These are phyloP conservation scores for Ogataea salicorniae DNA, from an alignment of 805 yeast species.

Conservation along the genomic window DNA sequence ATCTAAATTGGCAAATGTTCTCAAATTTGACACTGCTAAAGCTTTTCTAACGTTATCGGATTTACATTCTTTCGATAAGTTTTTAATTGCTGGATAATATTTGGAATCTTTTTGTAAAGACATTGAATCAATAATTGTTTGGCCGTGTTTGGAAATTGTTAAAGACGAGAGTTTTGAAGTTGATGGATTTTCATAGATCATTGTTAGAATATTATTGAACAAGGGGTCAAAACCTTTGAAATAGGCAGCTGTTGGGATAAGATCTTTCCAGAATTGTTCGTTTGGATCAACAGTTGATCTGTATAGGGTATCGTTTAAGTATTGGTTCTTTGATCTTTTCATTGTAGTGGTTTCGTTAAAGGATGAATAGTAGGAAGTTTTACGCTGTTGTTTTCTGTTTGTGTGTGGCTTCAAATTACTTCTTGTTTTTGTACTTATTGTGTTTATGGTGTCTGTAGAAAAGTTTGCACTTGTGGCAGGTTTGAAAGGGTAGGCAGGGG, in stretches of 20 bases:
- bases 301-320: slow-evolving; percentile 10
- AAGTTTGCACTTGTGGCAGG: no score
- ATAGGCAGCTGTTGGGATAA: slow-evolving; percentile 47
- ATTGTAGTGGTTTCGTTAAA: slow-evolving; percentile 17
- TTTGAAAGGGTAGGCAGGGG: no score
- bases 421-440: background rate
- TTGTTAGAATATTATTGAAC: slow-evolving; percentile 41
- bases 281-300: slow-evolving; percentile 12
- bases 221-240: slow-evolving; percentile 47
- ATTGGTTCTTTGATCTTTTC: slow-evolving; percentile 16
- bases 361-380: slow-evolving; percentile 16
- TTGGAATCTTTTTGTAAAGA: slow-evolving; percentile 56
- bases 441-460: background rate
- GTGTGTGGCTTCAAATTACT: background rate
- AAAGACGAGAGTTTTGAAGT: slow-evolving; percentile 47
- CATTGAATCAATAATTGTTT: slow-evolving; percentile 51
- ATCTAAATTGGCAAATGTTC: slow-evolving; percentile 58
- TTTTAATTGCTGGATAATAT: slow-evolving; percentile 75
- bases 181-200: slow-evolving; percentile 45
- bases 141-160: slow-evolving; percentile 62
- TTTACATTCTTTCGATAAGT: slow-evolving; percentile 45
- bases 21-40: slow-evolving; percentile 67
- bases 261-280: slow-evolving; percentile 34
- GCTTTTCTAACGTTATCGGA: slow-evolving; percentile 63
- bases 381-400: slow-evolving; percentile 1